Evolutionary conservation across 306 rosid genomes (phyloP), one percentile per base, ranked within the genome.

Genomic region (Trichosanthes truncata): DNA sequence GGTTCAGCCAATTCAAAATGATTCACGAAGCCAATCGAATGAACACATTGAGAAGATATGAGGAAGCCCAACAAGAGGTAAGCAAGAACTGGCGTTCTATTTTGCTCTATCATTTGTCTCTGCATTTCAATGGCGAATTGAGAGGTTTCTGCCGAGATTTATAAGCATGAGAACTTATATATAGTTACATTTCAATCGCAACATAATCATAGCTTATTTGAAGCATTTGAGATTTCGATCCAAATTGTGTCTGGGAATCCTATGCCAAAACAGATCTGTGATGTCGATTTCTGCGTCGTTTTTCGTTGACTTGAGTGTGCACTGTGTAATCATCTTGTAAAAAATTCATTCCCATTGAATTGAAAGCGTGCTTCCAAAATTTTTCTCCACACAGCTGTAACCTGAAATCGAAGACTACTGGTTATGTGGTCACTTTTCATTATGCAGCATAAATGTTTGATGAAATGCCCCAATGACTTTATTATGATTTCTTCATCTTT

Each of bases 201-300:
- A 41, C 35, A 21, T 29, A 72, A 72, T 72, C 56, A 72, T 72
- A 41, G 51, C 77, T 72, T 72, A 23, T 12, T 72, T 72, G 77
- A 72, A 72, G 3, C 5, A 72, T 51, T 72, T 72, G 57, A 72
- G 77, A 41, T 72, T 43, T 72, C 38, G 31, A 45, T 41, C 36
- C 26, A 72, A 45, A 45, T 57, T 43, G 13, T 72, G 77, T 72
- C 77, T 72, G 77, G 76, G 77, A 72, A 72, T 72, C 77, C 77
- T 41, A 72, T 72, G 77, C 57, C 77, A 41, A 11, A 33, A 41
- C 14, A 21, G 36, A 72, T 72, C 29, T 72, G 57, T 41, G 38
- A 72, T 69, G 76, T 69, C 72, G 40, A 65, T 65, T 33, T 65
- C 38, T 65, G 25, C 38, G 74, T 67, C 77, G 56, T 72, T 72